Conservation (phyloP, 306 rosid genomes). For the Vicia faba region DNA sequence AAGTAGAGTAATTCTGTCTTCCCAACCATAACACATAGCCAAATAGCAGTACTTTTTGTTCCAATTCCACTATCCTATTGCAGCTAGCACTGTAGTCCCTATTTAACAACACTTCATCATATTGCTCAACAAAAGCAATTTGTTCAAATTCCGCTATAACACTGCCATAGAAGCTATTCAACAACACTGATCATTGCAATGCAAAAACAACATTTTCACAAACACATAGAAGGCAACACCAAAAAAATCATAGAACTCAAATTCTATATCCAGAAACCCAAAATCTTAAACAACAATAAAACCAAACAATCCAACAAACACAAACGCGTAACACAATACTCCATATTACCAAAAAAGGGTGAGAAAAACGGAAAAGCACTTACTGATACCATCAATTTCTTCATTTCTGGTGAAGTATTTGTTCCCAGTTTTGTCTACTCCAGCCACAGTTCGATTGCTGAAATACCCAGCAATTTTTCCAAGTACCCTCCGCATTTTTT, state of each 20-base stretch:
- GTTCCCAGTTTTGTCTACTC: slow-evolving; percentile 80
- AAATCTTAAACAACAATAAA: slow-evolving; percentile 21
- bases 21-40: neutral
- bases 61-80: too few relatives aligned
- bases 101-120: too few relatives aligned
- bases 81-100: too few relatives aligned
- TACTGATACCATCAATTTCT: slow-evolving; percentile 76
- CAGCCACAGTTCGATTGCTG: slow-evolving; percentile 53
- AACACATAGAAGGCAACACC: neutral
- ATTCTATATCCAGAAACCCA: neutral
- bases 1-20: too few relatives aligned
- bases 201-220: slow-evolving; percentile 25
- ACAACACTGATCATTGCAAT: slow-evolving; percentile 22
- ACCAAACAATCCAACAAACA: neutral
- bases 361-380: slow-evolving; percentile 48
- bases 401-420: slow-evolving; percentile 67
- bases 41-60: too few relatives aligned
- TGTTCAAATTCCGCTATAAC: too few relatives aligned
- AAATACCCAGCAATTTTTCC: slow-evolving; percentile 60
- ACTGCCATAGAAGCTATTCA: too few relatives aligned
- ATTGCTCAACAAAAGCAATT: too few relatives aligned
- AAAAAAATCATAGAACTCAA: slow-evolving; percentile 10
- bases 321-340: neutral
- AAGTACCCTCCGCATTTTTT: slow-evolving; percentile 68
- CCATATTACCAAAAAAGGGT: neutral